These are phyloP conservation scores for Hortaea sp. DNA, from an alignment of 2,329 filamentous ascomycete species.

Conservation along the genomic window DNA sequence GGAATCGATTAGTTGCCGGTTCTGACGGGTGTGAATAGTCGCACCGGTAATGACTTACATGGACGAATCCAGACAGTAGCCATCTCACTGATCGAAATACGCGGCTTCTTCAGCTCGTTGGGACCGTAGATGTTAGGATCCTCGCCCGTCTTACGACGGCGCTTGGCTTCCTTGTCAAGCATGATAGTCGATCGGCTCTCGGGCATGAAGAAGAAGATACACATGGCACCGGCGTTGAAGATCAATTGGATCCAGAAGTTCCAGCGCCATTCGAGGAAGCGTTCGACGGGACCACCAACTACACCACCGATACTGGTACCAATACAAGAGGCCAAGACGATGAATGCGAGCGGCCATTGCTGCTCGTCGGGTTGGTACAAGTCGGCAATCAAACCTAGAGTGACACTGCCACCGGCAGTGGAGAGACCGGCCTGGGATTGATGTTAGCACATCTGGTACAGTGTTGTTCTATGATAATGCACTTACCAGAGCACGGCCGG, in stretches of 20 bases:
- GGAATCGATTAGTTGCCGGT: background rate
- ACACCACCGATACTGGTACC: conserved; percentile 22
- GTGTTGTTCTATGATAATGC: too few relatives aligned
- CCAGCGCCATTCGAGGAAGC: conserved; percentile 58
- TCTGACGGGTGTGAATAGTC: too few relatives aligned
- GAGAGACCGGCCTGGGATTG: conserved; percentile 37
- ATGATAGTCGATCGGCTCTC: conserved; percentile 68
- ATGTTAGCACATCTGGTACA: background rate
- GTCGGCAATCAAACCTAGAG: conserved; percentile 53
- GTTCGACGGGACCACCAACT: conserved; percentile 18
- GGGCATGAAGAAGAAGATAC: conserved; percentile 47
- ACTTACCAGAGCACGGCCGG: conserved; percentile 32
- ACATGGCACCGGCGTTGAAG: conserved; percentile 60
- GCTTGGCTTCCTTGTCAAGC: conserved; percentile 66
- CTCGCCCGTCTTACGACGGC: conserved; percentile 42
- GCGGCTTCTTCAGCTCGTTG: conserved; percentile 48
- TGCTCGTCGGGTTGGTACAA: conserved; percentile 49
- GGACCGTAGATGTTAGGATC: conserved; percentile 55
- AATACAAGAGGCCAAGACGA: conserved; percentile 28
- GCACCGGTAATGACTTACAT: background rate
- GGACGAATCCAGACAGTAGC: conserved; percentile 12
- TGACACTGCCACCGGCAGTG: conserved; percentile 47
- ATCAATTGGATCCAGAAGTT: conserved; percentile 80
- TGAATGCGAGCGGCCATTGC: conserved; percentile 47
- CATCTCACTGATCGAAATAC: conserved; percentile 31